Percentiles rank a stretch among this genome's conserved stretches.
These are phyloP conservation scores for Fusarium circinatum DNA, from an alignment of 2,329 filamentous ascomycete genomes.

Conservation along the genomic window DNA sequence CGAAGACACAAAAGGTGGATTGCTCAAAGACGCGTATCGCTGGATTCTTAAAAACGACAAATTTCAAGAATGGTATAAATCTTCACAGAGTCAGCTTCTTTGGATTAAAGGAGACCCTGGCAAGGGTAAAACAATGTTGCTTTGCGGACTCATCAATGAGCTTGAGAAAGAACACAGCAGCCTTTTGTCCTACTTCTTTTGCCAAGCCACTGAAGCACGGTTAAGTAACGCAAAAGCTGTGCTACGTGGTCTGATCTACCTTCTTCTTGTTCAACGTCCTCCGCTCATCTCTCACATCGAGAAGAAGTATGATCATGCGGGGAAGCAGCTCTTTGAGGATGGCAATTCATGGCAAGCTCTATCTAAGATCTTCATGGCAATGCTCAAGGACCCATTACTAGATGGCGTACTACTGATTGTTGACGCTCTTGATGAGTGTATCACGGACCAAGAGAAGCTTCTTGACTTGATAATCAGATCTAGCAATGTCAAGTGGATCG, in stretches of 20 bases:
- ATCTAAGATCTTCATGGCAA: accelerated
- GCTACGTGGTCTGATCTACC: background rate
- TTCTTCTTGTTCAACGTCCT: background rate
- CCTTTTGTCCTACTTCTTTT: accelerated
- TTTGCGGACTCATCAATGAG: background rate
- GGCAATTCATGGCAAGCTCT: background rate
- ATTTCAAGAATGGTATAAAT: background rate
- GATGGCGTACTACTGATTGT: accelerated
- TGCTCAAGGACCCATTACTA: accelerated
- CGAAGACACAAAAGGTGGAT: background rate
- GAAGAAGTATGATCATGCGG: accelerated
- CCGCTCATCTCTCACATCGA: accelerated
- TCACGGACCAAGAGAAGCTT: accelerated
- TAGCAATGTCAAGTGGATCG: background rate
- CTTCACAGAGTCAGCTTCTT: accelerated
- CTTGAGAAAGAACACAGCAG: accelerated
- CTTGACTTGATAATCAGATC: background rate
- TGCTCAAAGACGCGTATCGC: accelerated
- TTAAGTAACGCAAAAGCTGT: background rate
- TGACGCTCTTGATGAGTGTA: background rate
- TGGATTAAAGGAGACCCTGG: background rate
- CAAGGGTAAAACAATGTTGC: background rate
- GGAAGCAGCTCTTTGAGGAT: background rate
- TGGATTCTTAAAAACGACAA: background rate
- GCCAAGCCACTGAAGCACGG: background rate